Evolutionary conservation across 2,329 filamentous ascomycete species (phyloP).

Genomic region (Didymella segeticola): DNA sequence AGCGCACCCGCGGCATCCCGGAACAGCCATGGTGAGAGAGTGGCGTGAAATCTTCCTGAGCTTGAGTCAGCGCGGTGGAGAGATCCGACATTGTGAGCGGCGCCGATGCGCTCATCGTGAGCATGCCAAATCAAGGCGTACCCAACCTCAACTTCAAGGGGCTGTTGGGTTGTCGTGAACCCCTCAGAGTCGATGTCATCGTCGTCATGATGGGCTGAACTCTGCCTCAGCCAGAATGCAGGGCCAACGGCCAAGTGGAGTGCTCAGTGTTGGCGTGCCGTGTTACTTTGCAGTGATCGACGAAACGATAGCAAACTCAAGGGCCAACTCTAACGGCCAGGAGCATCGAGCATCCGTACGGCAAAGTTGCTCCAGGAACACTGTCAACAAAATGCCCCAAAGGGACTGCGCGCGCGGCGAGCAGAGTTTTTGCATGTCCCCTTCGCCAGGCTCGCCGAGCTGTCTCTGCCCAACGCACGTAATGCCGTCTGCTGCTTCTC

Average conservation of each 20-base stretch:
- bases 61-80: slow-evolving; percentile 27
- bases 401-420: slow-evolving; percentile 21
- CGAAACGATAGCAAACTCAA: slow-evolving; percentile 25
- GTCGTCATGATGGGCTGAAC: slow-evolving; percentile 12
- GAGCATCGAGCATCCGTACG: slow-evolving; percentile 17
- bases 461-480: slow-evolving; percentile 17
- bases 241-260: slow-evolving; percentile 28
- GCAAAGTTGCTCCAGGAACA: slow-evolving; percentile 26
- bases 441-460: slow-evolving; percentile 14
- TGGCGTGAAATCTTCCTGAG: slow-evolving; percentile 24
- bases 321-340: slow-evolving; percentile 22
- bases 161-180: slow-evolving; percentile 6
- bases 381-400: slow-evolving; percentile 13
- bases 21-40: slow-evolving; percentile 33
- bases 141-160: slow-evolving; percentile 2
- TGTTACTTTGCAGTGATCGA: slow-evolving; percentile 28
- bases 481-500: slow-evolving; percentile 20
- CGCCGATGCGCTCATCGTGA: slow-evolving; percentile 23
- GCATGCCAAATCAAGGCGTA: slow-evolving; percentile 10
- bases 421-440: slow-evolving; percentile 20
- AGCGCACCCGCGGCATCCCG: slow-evolving; percentile 40
- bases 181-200: slow-evolving; percentile 21
- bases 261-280: slow-evolving; percentile 26
- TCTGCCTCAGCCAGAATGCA: slow-evolving; percentile 19
- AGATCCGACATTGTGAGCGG: slow-evolving; percentile 24